Conservation (phyloP, 2,329 filamentous ascomycete genomes). For the Cladosporium sp. region DNA sequence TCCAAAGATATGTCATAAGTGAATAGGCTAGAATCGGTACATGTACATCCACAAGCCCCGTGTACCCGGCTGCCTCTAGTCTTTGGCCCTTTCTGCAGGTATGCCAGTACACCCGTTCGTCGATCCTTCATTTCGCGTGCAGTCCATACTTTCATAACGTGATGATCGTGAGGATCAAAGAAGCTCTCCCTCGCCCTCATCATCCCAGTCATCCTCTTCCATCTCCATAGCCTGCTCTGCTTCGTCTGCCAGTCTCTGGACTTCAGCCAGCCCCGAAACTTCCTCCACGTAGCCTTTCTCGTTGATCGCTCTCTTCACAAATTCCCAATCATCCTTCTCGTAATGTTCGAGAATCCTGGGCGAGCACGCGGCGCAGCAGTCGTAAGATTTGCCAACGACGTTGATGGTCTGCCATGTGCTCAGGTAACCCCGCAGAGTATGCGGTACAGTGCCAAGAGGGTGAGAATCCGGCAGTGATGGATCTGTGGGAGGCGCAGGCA, state of each 20-base stretch:
- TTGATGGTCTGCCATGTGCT: conserved; percentile 69
- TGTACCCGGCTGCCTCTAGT: too few relatives aligned
- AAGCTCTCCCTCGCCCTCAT: conserved; percentile 47
- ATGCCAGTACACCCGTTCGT: too few relatives aligned
- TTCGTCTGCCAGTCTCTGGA: conserved; percentile 50
- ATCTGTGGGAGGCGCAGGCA: conserved; percentile 31
- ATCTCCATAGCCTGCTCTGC: conserved; percentile 54
- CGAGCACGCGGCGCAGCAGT: conserved; percentile 77
- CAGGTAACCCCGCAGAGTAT: conserved; percentile 75
- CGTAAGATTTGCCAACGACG: conserved; percentile 70
- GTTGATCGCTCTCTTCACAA: conserved; percentile 68
- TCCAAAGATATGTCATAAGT: too few relatives aligned
- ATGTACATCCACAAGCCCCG: too few relatives aligned
- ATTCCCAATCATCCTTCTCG: conserved; percentile 65
- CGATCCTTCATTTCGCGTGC: too few relatives aligned
- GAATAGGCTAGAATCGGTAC: too few relatives aligned
- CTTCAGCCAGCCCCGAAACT: conserved; percentile 67
- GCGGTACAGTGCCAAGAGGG: conserved; percentile 69
- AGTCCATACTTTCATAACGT: not conserved
- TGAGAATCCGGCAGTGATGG: conserved; percentile 26
- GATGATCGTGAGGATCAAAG: not conserved
- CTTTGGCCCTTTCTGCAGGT: too few relatives aligned
- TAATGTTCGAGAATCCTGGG: conserved; percentile 66
- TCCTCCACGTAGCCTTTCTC: conserved; percentile 77
- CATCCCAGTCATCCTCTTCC: conserved; percentile 53